Evolutionary conservation across 371 early-diverging fungal genomes (phyloP).

Genomic region (Batrachochytrium dendrobatidis): DNA sequence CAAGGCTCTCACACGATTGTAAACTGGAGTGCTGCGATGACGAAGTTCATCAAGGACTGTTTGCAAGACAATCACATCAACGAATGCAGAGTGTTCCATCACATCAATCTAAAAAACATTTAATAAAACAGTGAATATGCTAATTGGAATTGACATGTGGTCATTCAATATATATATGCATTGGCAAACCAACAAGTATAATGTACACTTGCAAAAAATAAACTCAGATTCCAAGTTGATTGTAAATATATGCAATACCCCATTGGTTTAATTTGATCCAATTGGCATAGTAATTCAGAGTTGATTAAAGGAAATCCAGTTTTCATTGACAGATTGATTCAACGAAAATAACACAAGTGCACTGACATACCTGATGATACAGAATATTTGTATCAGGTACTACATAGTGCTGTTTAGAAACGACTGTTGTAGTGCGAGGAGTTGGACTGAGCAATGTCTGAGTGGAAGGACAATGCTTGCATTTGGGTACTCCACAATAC

Average conservation of each 20-base stretch:
- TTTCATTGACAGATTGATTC: background rate
- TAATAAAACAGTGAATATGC: too few relatives aligned
- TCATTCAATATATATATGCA: too few relatives aligned
- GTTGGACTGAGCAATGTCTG: background rate
- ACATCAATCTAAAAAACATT: slow-evolving; percentile 74
- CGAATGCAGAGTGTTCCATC: slow-evolving; percentile 78
- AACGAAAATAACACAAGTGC: background rate
- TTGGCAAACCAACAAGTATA: too few relatives aligned
- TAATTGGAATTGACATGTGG: too few relatives aligned
- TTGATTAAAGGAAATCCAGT: background rate
- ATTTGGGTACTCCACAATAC: slow-evolving; percentile 63
- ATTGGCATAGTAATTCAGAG: background rate
- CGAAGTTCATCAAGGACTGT: slow-evolving; percentile 88
- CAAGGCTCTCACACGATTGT: slow-evolving; percentile 71
- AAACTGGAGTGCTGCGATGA: slow-evolving; percentile 68
- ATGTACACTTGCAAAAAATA: too few relatives aligned
- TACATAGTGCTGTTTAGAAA: slow-evolving; percentile 57
- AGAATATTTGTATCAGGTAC: slow-evolving; percentile 95
- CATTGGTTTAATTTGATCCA: too few relatives aligned
- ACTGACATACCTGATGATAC: slow-evolving; percentile 67
- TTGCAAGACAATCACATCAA: slow-evolving; percentile 84
- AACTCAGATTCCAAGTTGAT: too few relatives aligned
- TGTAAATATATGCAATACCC: background rate
- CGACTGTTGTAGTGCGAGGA: slow-evolving; percentile 43
- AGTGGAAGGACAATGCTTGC: slow-evolving; percentile 15